phyloP scores from a whole-genome alignment of 495 filamentous ascomycete species.

The Cercophora newfieldiana region DNA sequence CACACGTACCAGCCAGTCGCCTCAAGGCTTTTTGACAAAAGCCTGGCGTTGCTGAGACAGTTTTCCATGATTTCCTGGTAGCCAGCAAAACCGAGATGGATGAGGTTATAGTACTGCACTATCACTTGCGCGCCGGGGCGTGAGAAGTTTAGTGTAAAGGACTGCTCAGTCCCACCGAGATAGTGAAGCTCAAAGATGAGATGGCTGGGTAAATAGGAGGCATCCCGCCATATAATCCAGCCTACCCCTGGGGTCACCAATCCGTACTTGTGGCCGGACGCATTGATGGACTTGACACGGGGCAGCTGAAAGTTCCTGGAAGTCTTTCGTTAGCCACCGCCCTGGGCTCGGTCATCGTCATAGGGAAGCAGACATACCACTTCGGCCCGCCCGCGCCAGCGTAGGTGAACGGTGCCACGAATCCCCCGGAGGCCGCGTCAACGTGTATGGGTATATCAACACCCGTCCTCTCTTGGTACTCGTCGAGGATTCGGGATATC shows the following conservation, averaged over 20 bases:
- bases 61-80: slow-evolving; percentile 70
- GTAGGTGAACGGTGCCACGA: slow-evolving; percentile 71
- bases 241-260: slow-evolving; percentile 72
- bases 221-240: slow-evolving; percentile 75
- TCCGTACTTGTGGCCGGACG: slow-evolving; percentile 73
- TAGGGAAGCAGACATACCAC: slow-evolving; percentile 45
- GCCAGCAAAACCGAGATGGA: slow-evolving; percentile 68
- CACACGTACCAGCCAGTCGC: slow-evolving; percentile 70
- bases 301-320: slow-evolving; percentile 67
- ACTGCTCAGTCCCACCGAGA: slow-evolving; percentile 71
- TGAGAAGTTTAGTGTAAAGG: slow-evolving; percentile 75
- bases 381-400: slow-evolving; percentile 59
- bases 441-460: slow-evolving; percentile 73
- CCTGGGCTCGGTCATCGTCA: neutral
- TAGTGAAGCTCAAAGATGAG: slow-evolving; percentile 76
- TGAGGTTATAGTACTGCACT: slow-evolving; percentile 76
- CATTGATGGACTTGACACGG: slow-evolving; percentile 74
- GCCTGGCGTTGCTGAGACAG: slow-evolving; percentile 65
- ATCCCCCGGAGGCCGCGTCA: slow-evolving; percentile 70
- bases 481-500: slow-evolving; percentile 64
- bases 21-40: slow-evolving; percentile 68
- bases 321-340: slow-evolving; percentile 7
- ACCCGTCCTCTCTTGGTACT: slow-evolving; percentile 63
- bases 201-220: slow-evolving; percentile 65
- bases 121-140: slow-evolving; percentile 71